phyloP scores from a whole-genome alignment of 371 early-diverging fungal species.

The Gilbertella persicaria region DNA sequence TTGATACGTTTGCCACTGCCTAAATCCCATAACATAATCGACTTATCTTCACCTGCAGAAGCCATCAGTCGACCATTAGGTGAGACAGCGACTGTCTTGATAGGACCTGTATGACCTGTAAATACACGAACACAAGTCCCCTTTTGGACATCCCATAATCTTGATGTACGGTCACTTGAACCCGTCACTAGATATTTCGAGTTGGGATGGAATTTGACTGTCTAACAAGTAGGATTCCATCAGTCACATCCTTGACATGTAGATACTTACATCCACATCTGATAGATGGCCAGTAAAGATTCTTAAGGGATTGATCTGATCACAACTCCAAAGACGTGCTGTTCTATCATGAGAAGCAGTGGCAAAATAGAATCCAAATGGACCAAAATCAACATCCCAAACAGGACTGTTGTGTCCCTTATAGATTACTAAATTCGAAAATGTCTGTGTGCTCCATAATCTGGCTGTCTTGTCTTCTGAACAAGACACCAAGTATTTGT shows the following conservation, averaged over 20 bases:
- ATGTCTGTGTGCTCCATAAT: constrained; percentile 95
- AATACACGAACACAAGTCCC: constrained; percentile 95
- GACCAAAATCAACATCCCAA: constrained; percentile 94
- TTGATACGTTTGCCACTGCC: constrained; percentile 86
- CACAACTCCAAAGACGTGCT: constrained; percentile 96
- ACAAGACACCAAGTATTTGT: constrained; percentile 87
- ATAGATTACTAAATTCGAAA: constrained; percentile 90
- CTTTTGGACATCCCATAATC: constrained; percentile 95
- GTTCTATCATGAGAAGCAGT: constrained; percentile 97
- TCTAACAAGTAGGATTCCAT: constrained; percentile 29
- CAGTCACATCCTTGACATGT: background rate
- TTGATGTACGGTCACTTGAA: constrained; percentile 91
- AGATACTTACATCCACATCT: constrained; percentile 92
- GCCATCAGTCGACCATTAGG: constrained; percentile 95
- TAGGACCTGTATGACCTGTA: constrained; percentile 87
- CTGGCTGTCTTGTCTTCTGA: constrained; percentile 97
- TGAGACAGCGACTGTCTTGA: constrained; percentile 90
- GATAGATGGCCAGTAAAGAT: constrained; percentile 98
- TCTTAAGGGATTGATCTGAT: constrained; percentile 93
- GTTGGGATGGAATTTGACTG: constrained; percentile 99
- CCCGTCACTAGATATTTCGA: constrained; percentile 96
- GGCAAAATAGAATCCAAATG: constrained; percentile 95
- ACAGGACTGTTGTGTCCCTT: constrained; percentile 98
- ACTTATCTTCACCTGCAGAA: constrained; percentile 87
- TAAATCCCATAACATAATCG: constrained; percentile 96